These are phyloP conservation scores for Mallotus japonicus DNA, from an alignment of 441 rosid genomes.

Conservation along the genomic window DNA sequence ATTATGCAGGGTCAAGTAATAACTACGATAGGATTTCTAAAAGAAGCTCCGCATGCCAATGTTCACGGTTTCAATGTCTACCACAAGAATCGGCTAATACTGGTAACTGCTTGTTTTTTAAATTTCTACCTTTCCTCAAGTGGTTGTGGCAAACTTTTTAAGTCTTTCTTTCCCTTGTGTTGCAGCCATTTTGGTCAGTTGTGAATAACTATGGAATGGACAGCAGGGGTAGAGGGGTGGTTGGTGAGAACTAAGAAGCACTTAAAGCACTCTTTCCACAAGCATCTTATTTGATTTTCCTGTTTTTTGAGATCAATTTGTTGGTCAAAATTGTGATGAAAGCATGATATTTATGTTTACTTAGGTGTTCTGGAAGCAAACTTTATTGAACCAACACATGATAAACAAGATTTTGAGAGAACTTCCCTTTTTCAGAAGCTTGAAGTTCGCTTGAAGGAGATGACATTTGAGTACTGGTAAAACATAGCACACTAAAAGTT, in stretches of 20 bases:
- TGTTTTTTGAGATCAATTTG: constrained; percentile 4
- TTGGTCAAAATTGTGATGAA: constrained; percentile 14
- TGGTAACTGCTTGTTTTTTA: constrained; percentile 44
- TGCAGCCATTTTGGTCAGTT: constrained; percentile 94
- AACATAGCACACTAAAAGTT: neutral
- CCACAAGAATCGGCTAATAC: constrained; percentile 88
- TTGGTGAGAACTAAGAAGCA: constrained; percentile 56
- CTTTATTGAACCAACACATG: constrained; percentile 90
- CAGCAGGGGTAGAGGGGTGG: constrained; percentile 88
- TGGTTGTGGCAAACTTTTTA: neutral
- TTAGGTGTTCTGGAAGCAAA: constrained; percentile 94
- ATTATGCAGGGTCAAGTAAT: constrained; percentile 62
- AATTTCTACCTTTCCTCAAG: neutral
- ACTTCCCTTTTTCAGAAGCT: constrained; percentile 94
- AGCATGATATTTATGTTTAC: constrained; percentile 22
- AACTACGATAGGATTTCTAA: constrained; percentile 90
- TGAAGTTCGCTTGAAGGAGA: constrained; percentile 87
- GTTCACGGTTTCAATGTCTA: constrained; percentile 86
- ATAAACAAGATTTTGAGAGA: constrained; percentile 97
- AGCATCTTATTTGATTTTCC: neutral
- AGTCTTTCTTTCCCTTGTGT: constrained; percentile 19
- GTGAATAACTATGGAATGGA: constrained; percentile 38
- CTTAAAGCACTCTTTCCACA: constrained; percentile 5
- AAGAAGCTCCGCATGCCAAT: constrained; percentile 78
- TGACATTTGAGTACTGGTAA: constrained; percentile 94